A percentile compares a stretch with the other conserved stretches of the same genome.
phyloP scores from a whole-genome alignment of 352 stramenopile species.

The Pythium utonaiense region DNA sequence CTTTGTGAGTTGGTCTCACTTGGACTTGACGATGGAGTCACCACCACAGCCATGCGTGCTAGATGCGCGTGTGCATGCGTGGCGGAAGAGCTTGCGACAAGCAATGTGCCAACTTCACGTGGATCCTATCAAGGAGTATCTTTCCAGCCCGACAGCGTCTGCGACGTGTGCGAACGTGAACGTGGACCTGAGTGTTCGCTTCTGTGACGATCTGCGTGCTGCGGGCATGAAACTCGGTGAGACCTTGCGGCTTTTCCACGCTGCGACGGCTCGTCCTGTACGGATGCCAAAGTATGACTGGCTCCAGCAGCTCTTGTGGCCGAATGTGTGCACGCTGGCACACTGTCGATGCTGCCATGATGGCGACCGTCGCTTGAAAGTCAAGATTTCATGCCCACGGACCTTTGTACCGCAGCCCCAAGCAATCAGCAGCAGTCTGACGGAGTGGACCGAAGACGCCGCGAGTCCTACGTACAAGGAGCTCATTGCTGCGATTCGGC shows the following conservation, averaged over 20 bases:
- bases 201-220: not conserved
- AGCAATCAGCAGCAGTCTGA: not conserved
- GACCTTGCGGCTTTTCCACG: not conserved
- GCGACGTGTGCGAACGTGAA: not conserved
- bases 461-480: not conserved
- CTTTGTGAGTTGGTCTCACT: no score
- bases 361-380: not conserved
- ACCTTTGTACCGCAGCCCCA: not conserved
- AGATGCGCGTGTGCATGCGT: not conserved
- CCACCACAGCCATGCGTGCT: no score
- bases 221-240: not conserved
- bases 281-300: not conserved
- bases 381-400: not conserved
- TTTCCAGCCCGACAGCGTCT: not conserved
- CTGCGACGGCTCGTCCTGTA: not conserved
- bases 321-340: not conserved
- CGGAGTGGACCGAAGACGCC: not conserved
- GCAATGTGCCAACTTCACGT: not conserved
- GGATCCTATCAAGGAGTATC: not conserved
- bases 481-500: not conserved
- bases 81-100: not conserved
- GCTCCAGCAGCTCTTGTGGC: not conserved
- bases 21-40: no score
- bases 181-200: not conserved
- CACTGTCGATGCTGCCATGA: not conserved